Base-by-base conservation (phyloP, 805 yeast genomes). In the Metschnikowia hibisci region DNA sequence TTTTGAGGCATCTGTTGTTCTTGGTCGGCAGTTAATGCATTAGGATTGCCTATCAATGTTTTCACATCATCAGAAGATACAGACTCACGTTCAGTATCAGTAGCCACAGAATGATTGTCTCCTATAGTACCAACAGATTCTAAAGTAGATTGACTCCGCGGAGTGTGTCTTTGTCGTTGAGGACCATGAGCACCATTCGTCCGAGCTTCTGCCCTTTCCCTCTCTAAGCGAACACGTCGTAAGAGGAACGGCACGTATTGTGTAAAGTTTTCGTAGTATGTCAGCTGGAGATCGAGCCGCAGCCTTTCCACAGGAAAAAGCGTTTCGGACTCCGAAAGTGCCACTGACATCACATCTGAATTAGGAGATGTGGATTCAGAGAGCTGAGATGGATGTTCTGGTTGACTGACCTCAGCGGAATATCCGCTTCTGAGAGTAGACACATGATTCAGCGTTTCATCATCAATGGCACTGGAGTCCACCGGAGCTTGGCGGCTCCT, bases 291-390 rank as follows among this genome's bases (percentile, higher is more conserved):
- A 26, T 66, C 66, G 30, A 60, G 48, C 14, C 64, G 52, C 12
- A 59, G 62, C 11, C 43, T 48, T 22, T 44, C 45, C 18, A 57
- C 53, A 15, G 52, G 46, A 20, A 52, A 43, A 23, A 68, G 56
- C 1, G 75, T 69, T n/a, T 62, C 70, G 4, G 67, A 43, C 28
- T 69, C 74, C 3, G 73, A 66, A 11, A 67, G 50, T 4, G 64
- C 63, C 15, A 47, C 42, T 6, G 63, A 58, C 18, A 47, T 47
- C 26, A 44, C 34, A 4, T 38, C 41, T 8, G 41, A 15, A 15
- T 31, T 25, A 13, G 34, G 15, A 15, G 31, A 35, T 16, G 27
- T 9, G n/a, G 39, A 35, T 6, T 35, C 39, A 18, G 15, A n/a
- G 13, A 27, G 32, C 6, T n/a, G 26, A 6, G 12, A 6, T 7